Conservation (phyloP, 2,329 filamentous ascomycete genomes). For the Arthroderma uncinatum region DNA sequence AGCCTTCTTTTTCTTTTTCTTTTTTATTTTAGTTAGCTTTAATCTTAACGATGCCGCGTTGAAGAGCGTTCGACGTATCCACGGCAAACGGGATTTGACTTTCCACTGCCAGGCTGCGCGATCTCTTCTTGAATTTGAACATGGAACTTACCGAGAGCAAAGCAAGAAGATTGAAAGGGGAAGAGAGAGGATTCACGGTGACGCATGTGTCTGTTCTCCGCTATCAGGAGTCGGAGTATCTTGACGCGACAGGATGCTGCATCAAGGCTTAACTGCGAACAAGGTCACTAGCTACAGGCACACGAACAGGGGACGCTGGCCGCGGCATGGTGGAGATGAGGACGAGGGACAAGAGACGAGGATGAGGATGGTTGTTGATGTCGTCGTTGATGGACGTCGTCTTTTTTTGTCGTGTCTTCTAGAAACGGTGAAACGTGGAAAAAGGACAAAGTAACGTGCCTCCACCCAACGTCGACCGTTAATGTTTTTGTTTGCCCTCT, state of each 20-base stretch:
- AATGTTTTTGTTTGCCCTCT: not conserved
- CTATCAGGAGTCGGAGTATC: not conserved
- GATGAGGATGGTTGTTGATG: not conserved
- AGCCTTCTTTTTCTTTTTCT: not conserved
- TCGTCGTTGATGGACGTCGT: not conserved
- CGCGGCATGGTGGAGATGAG: too few relatives aligned
- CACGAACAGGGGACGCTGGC: not conserved
- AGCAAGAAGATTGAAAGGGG: not conserved
- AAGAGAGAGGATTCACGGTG: not conserved
- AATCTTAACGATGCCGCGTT: not conserved
- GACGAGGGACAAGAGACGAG: too few relatives aligned
- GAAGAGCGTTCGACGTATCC: not conserved
- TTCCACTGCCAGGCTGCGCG: not conserved
- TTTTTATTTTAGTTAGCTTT: not conserved
- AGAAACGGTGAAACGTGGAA: conserved; percentile 1
- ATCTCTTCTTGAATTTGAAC: not conserved
- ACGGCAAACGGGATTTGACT: not conserved
- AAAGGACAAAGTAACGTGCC: not conserved
- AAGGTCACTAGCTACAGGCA: not conserved
- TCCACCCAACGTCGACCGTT: not conserved
- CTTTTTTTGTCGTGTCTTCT: not conserved
- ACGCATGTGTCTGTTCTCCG: not conserved
- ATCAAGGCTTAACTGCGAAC: conserved; percentile 4
- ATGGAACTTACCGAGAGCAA: not conserved
- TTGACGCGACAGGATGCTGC: conserved; percentile 4